Base-by-base conservation (phyloP, 192 early-diverging fungal species). In the Rhizophagus clarus region DNA sequence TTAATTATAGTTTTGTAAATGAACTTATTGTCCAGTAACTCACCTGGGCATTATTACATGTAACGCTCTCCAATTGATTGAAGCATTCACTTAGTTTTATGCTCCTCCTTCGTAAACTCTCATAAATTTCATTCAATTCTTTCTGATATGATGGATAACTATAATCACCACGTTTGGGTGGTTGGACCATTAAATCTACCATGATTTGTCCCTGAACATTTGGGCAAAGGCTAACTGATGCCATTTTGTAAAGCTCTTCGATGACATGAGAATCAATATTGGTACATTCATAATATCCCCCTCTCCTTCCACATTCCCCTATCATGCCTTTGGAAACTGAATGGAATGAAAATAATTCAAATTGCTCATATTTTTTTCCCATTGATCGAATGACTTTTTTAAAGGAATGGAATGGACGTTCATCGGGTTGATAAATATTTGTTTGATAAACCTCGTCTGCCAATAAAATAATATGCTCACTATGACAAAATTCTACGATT, bases 391-490 rank as follows among this genome's bases (percentile, higher is more conserved):
- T 88, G 7, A 98, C 91, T 88, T 99, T 97, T 83, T 97, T 97
- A 90, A 99, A 98, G 47, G 95, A 96, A 83, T 95, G 94, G 85
- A 98, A 99, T 31, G 98, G 98, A 34, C 91, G 91, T 17, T 89
- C 82, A 31, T 84, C 83, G 32, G 91, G 91, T 17, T 88, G 86
- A 88, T 98, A 98, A 71, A 96, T 93, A 85, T 98, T 98, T 71
- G 95, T 93, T 87, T 99, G 98, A 86, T 99, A 99, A 32, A 99
- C 98, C 81, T 99, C 98, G 85, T 99, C 98, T 1, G 98, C 98
- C 29, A 99, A 82, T 4, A 99, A 80, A 20, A 98, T 92, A 60
- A 99, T 85, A 29, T 82, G 88, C 82, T 99, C 92, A 64, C 85
- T 82, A 80, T 93, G 87, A 84, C 96, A 97, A 84, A 98, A 96